Evolutionary conservation across 345 rosid genomes (phyloP), one percentile per base, ranked within the genome.

Genomic region (Eucalyptus marginata): DNA sequence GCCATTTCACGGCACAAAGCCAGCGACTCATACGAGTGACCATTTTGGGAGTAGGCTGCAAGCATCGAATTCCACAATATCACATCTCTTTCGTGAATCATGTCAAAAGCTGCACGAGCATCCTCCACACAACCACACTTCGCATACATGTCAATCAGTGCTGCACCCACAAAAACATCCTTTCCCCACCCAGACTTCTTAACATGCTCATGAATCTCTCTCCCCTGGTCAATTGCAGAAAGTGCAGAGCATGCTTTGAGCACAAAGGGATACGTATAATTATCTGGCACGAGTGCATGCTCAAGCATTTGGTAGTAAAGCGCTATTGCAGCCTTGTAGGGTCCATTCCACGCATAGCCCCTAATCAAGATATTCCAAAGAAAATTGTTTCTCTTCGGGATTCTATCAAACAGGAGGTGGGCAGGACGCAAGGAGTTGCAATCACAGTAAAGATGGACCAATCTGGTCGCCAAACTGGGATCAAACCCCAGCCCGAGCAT

Each of bases 1-100:
- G 62, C 89, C 93, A 93, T 93, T 36, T 91, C 90, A 51, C 76
- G 86, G 83, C 93, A 93, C 76, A 93, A 88, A 81, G 90, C 64
- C 58, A 91, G 88, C 1, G 93, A 71, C 86, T 89, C 89, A 17
- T 81, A 87, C 2, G 92, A 89, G 17, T 56, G 56, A n/a, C 91
- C 91, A 14, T 93, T 90, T 46, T 88, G 91, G 49, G 90, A 90
- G 88, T 90, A 91, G 44, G 93, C 90, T 31, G 94, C 90, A 47
- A 93, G 88, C 92, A 93, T 91, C 18, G 94, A 93, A 88, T 93
- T 93, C 94, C 94, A 90, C 76, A 90, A 89, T 64, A 93, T 92
- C 49, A 87, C 90, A 89, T 93, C 94, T 88, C 92, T 89, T 43
- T 71, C 43, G 9, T 59, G 46, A 31, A 91, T 91, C 86, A 71